These are phyloP conservation scores for Cercospora zeae-maydis DNA, from an alignment of 2,329 filamentous ascomycete species.

Conservation along the genomic window DNA sequence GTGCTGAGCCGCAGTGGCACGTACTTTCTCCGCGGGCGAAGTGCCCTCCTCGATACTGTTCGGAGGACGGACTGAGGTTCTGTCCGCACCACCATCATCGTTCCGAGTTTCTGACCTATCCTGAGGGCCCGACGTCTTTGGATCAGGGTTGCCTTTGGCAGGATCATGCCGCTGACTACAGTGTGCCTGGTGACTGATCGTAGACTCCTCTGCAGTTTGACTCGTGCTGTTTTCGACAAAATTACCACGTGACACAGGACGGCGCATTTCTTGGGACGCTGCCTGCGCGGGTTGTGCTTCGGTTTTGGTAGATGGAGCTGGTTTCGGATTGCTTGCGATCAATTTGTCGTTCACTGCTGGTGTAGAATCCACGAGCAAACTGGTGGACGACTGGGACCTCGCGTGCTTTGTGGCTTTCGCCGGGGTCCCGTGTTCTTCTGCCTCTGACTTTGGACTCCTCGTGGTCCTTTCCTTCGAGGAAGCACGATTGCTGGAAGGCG, in stretches of 20 bases:
- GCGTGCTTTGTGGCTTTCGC: neutral
- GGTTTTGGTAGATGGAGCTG: neutral
- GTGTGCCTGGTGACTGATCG: neutral
- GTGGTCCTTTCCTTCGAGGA: neutral
- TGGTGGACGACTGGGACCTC: neutral
- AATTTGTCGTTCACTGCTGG: neutral
- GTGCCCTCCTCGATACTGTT: conserved; percentile 5
- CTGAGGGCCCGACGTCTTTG: neutral
- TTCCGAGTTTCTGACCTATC: conserved; percentile 3
- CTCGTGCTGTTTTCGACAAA: neutral
- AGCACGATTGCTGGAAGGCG: neutral
- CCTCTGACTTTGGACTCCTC: neutral
- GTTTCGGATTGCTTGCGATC: neutral
- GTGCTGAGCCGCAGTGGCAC: neutral
- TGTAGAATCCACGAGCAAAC: neutral
- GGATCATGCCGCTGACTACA: neutral
- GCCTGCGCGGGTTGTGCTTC: neutral
- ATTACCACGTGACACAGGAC: neutral
- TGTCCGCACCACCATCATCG: conserved; percentile 7
- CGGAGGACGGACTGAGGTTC: conserved; percentile 1
- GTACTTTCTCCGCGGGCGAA: neutral
- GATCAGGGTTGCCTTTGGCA: neutral
- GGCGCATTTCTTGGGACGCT: neutral
- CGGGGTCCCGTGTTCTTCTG: neutral
- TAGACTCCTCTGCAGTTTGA: neutral